Percentiles rank a stretch among this genome's conserved stretches.
These are phyloP conservation scores for Gossypium australe DNA, from an alignment of 345 rosid genomes.

Conservation along the genomic window DNA sequence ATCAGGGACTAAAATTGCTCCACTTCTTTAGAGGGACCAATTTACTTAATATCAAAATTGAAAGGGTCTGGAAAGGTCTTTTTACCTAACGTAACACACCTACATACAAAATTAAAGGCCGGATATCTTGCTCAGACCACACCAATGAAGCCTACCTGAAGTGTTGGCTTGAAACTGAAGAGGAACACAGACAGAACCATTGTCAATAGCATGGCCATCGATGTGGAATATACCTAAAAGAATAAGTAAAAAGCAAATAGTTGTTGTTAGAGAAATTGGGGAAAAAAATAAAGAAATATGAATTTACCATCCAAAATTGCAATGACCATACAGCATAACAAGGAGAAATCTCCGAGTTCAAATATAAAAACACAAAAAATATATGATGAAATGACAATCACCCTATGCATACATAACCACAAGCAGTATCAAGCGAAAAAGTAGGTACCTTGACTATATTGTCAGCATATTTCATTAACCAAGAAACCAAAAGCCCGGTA, in stretches of 20 bases:
- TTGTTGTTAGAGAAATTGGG: neutral
- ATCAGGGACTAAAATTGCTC: too few relatives aligned
- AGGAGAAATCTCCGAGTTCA: neutral
- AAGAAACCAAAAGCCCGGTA: constrained; percentile 20
- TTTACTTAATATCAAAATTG: too few relatives aligned
- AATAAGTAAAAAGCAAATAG: neutral
- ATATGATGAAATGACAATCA: neutral
- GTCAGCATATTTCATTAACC: constrained; percentile 31
- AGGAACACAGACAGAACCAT: constrained; percentile 21
- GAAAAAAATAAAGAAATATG: neutral
- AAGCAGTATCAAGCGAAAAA: neutral
- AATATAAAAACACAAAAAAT: neutral
- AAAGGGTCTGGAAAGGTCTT: too few relatives aligned
- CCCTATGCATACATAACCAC: neutral
- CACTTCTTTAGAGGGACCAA: too few relatives aligned
- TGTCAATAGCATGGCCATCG: constrained; percentile 21
- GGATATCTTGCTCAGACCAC: neutral
- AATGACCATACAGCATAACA: neutral
- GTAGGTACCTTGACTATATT: constrained; percentile 79
- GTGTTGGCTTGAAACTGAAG: constrained; percentile 20
- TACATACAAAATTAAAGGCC: neutral
- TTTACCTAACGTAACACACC: neutral
- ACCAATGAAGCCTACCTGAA: constrained; percentile 15
- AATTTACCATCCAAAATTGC: constrained; percentile 1
- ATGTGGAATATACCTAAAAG: constrained; percentile 18